Evolutionary conservation across 768 basidiomycete species (phyloP).

Genomic region (Serendipita vermifera): DNA sequence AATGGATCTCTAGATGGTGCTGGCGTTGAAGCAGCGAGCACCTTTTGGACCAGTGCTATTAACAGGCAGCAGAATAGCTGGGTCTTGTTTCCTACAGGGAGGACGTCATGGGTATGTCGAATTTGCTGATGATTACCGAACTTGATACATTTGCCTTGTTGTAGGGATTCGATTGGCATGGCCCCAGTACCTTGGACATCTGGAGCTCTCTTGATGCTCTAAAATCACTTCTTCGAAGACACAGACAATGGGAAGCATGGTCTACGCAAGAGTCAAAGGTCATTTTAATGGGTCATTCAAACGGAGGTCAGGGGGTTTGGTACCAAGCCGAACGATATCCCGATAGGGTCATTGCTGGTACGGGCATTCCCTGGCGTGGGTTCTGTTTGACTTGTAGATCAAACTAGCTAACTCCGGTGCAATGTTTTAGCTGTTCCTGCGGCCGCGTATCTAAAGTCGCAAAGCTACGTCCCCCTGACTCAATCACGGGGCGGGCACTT

Average conservation of each 20-base stretch:
- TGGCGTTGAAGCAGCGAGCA: slow-evolving; percentile 51
- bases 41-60: slow-evolving; percentile 54
- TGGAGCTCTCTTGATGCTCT: slow-evolving; percentile 53
- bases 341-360: slow-evolving; percentile 55
- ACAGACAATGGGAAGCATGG: slow-evolving; percentile 30
- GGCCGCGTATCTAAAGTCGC: slow-evolving; percentile 76
- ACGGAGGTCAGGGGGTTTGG: slow-evolving; percentile 87
- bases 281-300: slow-evolving; percentile 80
- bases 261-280: slow-evolving; percentile 32
- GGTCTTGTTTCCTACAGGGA: slow-evolving; percentile 70
- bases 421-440: slow-evolving; percentile 49
- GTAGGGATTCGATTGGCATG: slow-evolving; percentile 89
- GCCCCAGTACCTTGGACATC: slow-evolving; percentile 59
- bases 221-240: slow-evolving; percentile 29
- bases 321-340: slow-evolving; percentile 65
- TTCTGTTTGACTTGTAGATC: not conserved
- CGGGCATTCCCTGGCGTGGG: slow-evolving; percentile 16
- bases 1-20: slow-evolving; percentile 53
- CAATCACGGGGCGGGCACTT: slow-evolving; percentile 65
- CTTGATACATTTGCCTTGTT: not conserved
- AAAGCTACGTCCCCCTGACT: slow-evolving; percentile 65
- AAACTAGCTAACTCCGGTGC: not conserved
- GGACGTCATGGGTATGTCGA: slow-evolving; percentile 60
- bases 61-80: slow-evolving; percentile 49
- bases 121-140: not conserved